Evolutionary conservation across 164 flowering plant species (phyloP), one percentile per base, ranked within the genome.

Genomic region (Magnolia officinalis): DNA sequence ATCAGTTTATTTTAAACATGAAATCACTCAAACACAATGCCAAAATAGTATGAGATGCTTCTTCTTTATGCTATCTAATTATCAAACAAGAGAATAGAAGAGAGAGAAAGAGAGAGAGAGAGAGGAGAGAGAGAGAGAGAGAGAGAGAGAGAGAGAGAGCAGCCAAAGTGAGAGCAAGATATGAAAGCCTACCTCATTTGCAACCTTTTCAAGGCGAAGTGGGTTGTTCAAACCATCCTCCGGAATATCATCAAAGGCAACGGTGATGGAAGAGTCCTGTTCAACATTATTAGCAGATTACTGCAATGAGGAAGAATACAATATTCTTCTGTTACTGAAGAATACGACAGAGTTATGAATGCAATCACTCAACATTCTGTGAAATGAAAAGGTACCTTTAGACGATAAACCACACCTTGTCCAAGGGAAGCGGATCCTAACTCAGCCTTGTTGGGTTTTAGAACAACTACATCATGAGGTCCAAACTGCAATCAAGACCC

Each of bases 181-280:
- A 31, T 51, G 31, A 29, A 61, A 24, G 69, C 31, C 37, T 78
- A 96, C 99, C 98, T 96, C 99, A 85, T 96, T 94, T 78, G 98
- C 98, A 72, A 96, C 83, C 84, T 94, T 96, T 80, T 96, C 98
- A 82, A 96, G 90, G 49, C 99, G 91, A 65, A 96, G 75, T 21
- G 99, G 87, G 85, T 82, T 87, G 82, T 89, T 91, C 75, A 96
- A 84, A 78, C 99, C 99, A 19, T 96, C 98, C 80, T 94, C 98
- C 69, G 98, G 99, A 75, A 96, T 83, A 76, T 94, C 98, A 81
- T 91, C 99, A 88, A 96, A 96, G 67, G 93, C 99, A 78, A 93
- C 93, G 76, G 95, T 91, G 71, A 96, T 92, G 21, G 97, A 93
- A 50, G 96, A 85, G 76, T 96, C 99, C 96, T 95, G 88, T 74